Conservation (phyloP, 495 filamentous ascomycete genomes). For the Amniculicola lignicola region DNA sequence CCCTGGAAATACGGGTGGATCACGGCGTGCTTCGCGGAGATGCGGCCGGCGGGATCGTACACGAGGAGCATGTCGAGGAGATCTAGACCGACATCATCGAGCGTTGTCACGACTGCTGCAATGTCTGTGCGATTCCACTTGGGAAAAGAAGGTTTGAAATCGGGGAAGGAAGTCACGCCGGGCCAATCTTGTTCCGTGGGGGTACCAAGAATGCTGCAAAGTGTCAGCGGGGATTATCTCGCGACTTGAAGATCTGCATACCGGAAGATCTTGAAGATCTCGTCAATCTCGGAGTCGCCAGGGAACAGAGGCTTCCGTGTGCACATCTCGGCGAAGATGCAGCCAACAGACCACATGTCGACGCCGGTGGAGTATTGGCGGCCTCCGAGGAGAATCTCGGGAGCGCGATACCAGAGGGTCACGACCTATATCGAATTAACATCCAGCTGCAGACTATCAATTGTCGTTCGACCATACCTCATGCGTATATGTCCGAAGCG, state of each 20-base stretch:
- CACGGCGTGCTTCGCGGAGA: conserved; percentile 94
- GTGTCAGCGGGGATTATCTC: conserved; percentile 6
- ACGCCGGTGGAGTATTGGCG: conserved; percentile 98
- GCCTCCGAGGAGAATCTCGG: conserved; percentile 94
- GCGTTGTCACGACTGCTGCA: conserved; percentile 54
- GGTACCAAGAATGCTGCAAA: conserved; percentile 76
- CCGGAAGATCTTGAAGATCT: conserved; percentile 99
- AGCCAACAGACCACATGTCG: conserved; percentile 98
- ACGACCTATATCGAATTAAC: conserved; percentile 62
- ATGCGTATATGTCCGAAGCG: conserved; percentile 94
- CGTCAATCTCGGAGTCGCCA: conserved; percentile 97
- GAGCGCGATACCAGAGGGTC: conserved; percentile 97
- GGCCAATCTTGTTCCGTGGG: conserved; percentile 88
- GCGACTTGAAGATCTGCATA: conserved; percentile 8
- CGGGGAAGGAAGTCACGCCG: conserved; percentile 94
- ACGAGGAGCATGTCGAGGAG: conserved; percentile 85
- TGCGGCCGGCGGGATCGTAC: conserved; percentile 89
- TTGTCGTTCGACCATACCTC: conserved; percentile 53
- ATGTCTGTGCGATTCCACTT: conserved; percentile 81
- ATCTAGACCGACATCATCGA: conserved; percentile 77
- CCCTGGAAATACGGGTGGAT: conserved; percentile 84
- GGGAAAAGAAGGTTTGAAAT: conserved; percentile 95
- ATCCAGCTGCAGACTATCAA: background rate
- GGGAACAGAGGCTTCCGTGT: conserved; percentile 97
- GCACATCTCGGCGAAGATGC: conserved; percentile 99